Evolutionary conservation across 2,329 filamentous ascomycete species (phyloP).

Genomic region (Epichloe glyceriae): DNA sequence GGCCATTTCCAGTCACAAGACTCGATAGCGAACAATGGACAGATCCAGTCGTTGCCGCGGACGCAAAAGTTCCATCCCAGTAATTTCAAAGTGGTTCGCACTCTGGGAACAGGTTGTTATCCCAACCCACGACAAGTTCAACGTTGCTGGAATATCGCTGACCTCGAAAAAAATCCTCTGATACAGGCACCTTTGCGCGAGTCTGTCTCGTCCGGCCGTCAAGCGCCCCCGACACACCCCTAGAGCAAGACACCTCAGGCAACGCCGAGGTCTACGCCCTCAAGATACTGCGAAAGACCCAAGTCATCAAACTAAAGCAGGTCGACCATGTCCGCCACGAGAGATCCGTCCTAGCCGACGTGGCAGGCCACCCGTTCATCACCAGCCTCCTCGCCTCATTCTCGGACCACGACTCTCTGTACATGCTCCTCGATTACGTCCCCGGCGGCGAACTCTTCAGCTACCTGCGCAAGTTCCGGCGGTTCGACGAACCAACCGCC

Average conservation of each 20-base stretch:
- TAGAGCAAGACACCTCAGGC: constrained; percentile 17
- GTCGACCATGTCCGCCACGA: constrained; percentile 80
- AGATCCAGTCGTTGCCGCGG: constrained; percentile 12
- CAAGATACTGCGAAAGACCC: constrained; percentile 62
- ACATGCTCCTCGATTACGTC: constrained; percentile 74
- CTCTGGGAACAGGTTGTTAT: constrained; percentile 54
- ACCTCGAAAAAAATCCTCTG: not conserved
- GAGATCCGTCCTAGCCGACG: constrained; percentile 62
- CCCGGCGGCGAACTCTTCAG: constrained; percentile 77
- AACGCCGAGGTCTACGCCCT: constrained; percentile 55
- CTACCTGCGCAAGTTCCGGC: constrained; percentile 63
- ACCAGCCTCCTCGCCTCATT: constrained; percentile 68
- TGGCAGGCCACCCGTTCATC: constrained; percentile 73
- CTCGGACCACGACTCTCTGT: constrained; percentile 64
- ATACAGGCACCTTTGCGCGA: constrained; percentile 61
- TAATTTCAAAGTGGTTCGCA: constrained; percentile 63
- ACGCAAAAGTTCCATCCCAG: constrained; percentile 20
- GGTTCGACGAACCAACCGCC: constrained; percentile 66
- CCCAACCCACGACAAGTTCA: not conserved
- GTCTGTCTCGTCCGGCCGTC: constrained; percentile 65
- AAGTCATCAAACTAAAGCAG: constrained; percentile 72
- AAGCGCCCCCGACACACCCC: constrained; percentile 26
- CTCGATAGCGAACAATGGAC: not conserved
- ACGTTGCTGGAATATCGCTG: too few species aligned
- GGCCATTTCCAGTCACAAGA: constrained; percentile 1